Evolutionary conservation across 2,329 filamentous ascomycete genomes (phyloP).

Genomic region (Diaporthe citri): DNA sequence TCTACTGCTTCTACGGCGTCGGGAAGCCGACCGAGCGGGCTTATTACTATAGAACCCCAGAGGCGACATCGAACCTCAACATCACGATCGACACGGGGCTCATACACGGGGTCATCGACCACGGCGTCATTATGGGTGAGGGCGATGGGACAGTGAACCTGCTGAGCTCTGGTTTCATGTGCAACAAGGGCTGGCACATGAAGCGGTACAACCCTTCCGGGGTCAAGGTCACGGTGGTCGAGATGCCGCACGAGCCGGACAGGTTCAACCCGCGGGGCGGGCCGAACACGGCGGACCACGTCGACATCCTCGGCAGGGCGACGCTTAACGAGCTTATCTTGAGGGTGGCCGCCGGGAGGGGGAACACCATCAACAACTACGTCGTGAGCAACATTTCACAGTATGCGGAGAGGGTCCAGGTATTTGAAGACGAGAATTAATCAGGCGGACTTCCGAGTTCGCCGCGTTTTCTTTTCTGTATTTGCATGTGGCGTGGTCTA

Average conservation of each 20-base stretch:
- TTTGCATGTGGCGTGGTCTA: background rate
- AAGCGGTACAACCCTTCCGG: slow-evolving; percentile 93
- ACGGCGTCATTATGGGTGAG: slow-evolving; percentile 94
- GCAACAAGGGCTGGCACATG: slow-evolving; percentile 92
- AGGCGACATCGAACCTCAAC: slow-evolving; percentile 77
- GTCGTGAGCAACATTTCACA: slow-evolving; percentile 85
- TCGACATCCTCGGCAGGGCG: slow-evolving; percentile 92
- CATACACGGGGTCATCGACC: slow-evolving; percentile 75
- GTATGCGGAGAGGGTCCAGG: slow-evolving; percentile 86
- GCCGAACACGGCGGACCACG: slow-evolving; percentile 85
- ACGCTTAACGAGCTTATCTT: slow-evolving; percentile 92
- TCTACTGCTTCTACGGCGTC: slow-evolving; percentile 97
- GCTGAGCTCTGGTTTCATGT: slow-evolving; percentile 96
- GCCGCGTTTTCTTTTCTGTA: background rate
- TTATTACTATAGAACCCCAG: slow-evolving; percentile 86
- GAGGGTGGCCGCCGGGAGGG: slow-evolving; percentile 86
- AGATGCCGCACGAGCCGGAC: slow-evolving; percentile 98
- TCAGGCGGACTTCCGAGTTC: background rate
- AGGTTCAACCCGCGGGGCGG: slow-evolving; percentile 85
- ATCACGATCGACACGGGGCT: slow-evolving; percentile 79
- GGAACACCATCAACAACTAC: slow-evolving; percentile 81
- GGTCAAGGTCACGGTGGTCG: slow-evolving; percentile 84
- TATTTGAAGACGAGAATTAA: slow-evolving; percentile 73
- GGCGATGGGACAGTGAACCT: slow-evolving; percentile 96
- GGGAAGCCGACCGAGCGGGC: slow-evolving; percentile 93